These are phyloP conservation scores for Russula ochroleuca DNA, from an alignment of 768 basidiomycete species.

Conservation along the genomic window DNA sequence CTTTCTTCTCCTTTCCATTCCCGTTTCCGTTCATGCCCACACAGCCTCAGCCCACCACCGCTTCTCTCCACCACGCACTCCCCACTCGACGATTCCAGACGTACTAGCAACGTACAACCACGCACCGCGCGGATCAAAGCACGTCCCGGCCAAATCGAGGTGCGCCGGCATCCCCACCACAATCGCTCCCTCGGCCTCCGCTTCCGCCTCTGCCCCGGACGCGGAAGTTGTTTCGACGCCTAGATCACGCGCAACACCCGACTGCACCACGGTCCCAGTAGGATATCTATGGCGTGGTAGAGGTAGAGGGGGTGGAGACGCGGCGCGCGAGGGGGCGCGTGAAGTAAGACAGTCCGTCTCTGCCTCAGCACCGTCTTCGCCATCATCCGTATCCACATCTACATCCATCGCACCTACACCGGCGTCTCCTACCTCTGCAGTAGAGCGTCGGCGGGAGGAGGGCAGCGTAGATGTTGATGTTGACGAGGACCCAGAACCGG, in stretches of 20 bases:
- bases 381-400: slow-evolving; percentile 35
- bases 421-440: slow-evolving; percentile 20
- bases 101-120: slow-evolving; percentile 66
- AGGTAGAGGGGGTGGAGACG: slow-evolving; percentile 46
- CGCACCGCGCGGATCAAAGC: slow-evolving; percentile 67
- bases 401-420: slow-evolving; percentile 30
- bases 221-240: not conserved
- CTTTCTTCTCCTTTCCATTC: not conserved
- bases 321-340: slow-evolving; percentile 41
- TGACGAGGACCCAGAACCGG: not conserved
- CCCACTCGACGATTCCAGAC: slow-evolving; percentile 71
- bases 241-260: slow-evolving; percentile 5
- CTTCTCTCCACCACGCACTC: slow-evolving; percentile 65
- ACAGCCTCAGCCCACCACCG: slow-evolving; percentile 60
- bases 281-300: slow-evolving; percentile 34
- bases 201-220: slow-evolving; percentile 10
- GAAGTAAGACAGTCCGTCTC: slow-evolving; percentile 54
- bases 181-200: slow-evolving; percentile 4
- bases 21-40: slow-evolving; percentile 37
- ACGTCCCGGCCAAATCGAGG: slow-evolving; percentile 62
- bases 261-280: not conserved
- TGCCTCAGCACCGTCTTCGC: slow-evolving; percentile 35
- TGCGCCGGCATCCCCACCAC: slow-evolving; percentile 32
- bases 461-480: not conserved
- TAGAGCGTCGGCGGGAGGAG: slow-evolving; percentile 8